A percentile compares a stretch with the other conserved stretches of the same genome.
phyloP scores from a whole-genome alignment of 768 basidiomycete species.

The Pholiota conissans region DNA sequence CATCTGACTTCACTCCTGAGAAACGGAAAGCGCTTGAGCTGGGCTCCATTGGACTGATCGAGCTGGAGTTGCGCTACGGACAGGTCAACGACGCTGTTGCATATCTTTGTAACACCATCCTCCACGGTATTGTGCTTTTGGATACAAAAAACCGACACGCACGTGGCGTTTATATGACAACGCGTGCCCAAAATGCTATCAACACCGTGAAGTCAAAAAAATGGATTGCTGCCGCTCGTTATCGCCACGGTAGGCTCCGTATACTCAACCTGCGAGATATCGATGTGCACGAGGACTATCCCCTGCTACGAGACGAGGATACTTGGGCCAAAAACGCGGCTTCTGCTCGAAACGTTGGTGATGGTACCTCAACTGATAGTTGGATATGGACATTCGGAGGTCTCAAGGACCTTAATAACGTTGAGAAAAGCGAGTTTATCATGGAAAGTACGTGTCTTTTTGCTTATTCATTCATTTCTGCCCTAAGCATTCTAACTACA shows the following conservation, averaged over 20 bases:
- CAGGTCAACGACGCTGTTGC: background rate
- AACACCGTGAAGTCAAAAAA: background rate
- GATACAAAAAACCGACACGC: background rate
- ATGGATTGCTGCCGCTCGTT: background rate
- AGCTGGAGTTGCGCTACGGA: background rate
- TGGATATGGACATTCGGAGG: background rate
- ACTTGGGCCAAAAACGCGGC: background rate
- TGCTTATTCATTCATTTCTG: no score
- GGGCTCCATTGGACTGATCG: background rate
- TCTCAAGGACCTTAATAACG: background rate
- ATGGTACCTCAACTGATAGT: background rate
- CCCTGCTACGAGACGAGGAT: background rate
- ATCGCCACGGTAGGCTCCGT: background rate
- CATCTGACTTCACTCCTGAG: background rate
- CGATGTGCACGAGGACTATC: background rate
- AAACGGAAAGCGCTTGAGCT: background rate
- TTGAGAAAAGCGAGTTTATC: background rate
- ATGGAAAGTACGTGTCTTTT: background rate
- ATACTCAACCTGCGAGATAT: background rate
- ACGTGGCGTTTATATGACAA: background rate
- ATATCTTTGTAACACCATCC: background rate
- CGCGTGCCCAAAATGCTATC: background rate
- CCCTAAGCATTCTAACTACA: background rate
- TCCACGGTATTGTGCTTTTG: background rate
- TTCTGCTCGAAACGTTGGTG: background rate